Conservation (phyloP, 2,329 filamentous ascomycete genomes). For the Magnaporthiopsis rhizophila region DNA sequence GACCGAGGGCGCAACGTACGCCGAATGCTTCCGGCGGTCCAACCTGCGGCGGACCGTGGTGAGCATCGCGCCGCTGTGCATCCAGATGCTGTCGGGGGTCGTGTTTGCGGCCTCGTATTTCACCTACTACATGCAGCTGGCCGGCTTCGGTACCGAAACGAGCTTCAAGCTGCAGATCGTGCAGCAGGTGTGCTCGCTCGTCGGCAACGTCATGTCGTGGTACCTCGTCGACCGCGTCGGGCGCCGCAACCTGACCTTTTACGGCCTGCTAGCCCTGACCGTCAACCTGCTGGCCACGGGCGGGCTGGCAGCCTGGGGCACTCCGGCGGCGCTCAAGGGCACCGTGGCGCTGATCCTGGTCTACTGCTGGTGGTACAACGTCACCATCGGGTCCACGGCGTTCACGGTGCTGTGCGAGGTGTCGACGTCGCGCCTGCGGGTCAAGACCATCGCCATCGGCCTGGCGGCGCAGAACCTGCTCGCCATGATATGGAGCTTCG, state of each 20-base stretch:
- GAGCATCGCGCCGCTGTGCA: conserved; percentile 25
- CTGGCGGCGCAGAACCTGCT: conserved; percentile 23
- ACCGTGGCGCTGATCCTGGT: conserved; percentile 19
- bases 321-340: conserved; percentile 8
- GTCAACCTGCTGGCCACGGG: conserved; percentile 31
- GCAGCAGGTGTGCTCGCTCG: conserved; percentile 28
- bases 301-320: conserved; percentile 21
- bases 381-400: conserved; percentile 28
- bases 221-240: conserved; percentile 29
- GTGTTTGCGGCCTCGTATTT: conserved; percentile 27
- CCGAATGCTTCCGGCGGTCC: conserved; percentile 25
- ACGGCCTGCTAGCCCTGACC: conserved; percentile 24
- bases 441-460: conserved; percentile 30
- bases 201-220: conserved; percentile 32
- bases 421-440: conserved; percentile 24
- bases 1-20: conserved; percentile 22
- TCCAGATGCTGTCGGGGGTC: conserved; percentile 27
- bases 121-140: conserved; percentile 35
- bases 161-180: conserved; percentile 31
- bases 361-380: conserved; percentile 26
- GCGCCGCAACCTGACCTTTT: conserved; percentile 26
- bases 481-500: conserved; percentile 13
- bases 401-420: conserved; percentile 28
- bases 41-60: conserved; percentile 30
- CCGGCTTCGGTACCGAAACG: conserved; percentile 27